phyloP scores from a whole-genome alignment of 2,329 filamentous ascomycete species.

The Blastomyces gilchristii region DNA sequence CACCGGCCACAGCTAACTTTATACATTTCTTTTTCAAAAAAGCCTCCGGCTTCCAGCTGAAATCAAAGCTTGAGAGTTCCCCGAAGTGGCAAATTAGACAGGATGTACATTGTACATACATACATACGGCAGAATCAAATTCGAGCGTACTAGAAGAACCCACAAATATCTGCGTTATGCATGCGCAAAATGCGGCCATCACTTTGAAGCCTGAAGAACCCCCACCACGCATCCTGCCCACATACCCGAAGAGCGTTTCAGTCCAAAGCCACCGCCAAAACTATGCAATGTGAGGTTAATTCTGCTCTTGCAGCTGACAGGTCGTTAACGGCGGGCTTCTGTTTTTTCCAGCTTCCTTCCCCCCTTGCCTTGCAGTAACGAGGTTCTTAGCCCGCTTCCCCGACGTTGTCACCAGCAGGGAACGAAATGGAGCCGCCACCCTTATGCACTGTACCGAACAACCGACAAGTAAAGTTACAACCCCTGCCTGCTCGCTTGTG shows the following conservation, averaged over 20 bases:
- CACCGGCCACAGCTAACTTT: not conserved
- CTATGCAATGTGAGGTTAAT: slow-evolving; percentile 19
- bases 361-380: slow-evolving; percentile 4
- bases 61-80: not conserved
- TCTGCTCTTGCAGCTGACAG: slow-evolving; percentile 3
- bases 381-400: not conserved
- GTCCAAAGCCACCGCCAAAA: not conserved
- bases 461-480: not conserved
- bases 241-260: not conserved
- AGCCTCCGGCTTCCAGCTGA: not conserved
- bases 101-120: not conserved
- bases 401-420: not conserved
- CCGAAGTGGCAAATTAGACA: not conserved
- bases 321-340: not conserved
- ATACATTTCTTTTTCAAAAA: not conserved
- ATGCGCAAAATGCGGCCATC: not conserved
- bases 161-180: not conserved
- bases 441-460: not conserved
- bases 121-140: not conserved
- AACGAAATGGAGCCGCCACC: not conserved
- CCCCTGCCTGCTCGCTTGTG: not conserved
- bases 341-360: not conserved
- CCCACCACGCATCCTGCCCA: not conserved
- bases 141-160: not conserved
- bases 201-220: not conserved